Evolutionary conservation across 768 basidiomycete species (phyloP).

Genomic region (Favolaschia claudopus): DNA sequence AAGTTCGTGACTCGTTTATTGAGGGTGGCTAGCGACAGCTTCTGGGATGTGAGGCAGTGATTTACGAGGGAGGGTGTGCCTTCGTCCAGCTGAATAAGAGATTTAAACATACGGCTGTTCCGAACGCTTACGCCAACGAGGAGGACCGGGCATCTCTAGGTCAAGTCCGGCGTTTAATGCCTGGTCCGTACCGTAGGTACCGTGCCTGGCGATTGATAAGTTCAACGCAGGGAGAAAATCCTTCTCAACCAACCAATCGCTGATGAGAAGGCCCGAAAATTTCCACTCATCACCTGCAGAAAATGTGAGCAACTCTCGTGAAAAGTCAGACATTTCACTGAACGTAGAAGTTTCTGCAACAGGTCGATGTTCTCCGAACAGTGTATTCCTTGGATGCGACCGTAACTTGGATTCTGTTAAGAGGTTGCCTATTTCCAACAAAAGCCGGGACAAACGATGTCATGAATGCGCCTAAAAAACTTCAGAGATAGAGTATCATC

Average conservation of each 20-base stretch:
- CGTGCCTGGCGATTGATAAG: conserved; percentile 57
- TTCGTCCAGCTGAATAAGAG: not conserved
- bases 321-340: too few relatives aligned
- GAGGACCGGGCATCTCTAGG: conserved; percentile 80
- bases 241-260: conserved; percentile 67
- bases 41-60: conserved; percentile 55
- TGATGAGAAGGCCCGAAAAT: conserved; percentile 74
- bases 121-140: conserved; percentile 67
- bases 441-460: conserved; percentile 53
- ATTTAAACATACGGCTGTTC: not conserved
- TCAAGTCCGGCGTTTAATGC: conserved; percentile 78
- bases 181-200: conserved; percentile 73
- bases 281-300: conserved; percentile 80
- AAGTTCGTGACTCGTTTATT: conserved; percentile 59
- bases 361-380: conserved; percentile 72
- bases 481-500: not conserved
- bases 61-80: conserved; percentile 36
- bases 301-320: too few relatives aligned
- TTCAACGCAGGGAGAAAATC: not conserved
- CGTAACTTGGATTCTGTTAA: conserved; percentile 55
- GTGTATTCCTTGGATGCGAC: conserved; percentile 75
- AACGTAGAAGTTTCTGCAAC: conserved; percentile 70
- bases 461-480: conserved; percentile 59
- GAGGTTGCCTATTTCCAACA: not conserved
- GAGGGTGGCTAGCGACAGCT: conserved; percentile 53